Evolutionary conservation across 2,329 filamentous ascomycete species (phyloP).

Genomic region (Aspergillus jensenii): DNA sequence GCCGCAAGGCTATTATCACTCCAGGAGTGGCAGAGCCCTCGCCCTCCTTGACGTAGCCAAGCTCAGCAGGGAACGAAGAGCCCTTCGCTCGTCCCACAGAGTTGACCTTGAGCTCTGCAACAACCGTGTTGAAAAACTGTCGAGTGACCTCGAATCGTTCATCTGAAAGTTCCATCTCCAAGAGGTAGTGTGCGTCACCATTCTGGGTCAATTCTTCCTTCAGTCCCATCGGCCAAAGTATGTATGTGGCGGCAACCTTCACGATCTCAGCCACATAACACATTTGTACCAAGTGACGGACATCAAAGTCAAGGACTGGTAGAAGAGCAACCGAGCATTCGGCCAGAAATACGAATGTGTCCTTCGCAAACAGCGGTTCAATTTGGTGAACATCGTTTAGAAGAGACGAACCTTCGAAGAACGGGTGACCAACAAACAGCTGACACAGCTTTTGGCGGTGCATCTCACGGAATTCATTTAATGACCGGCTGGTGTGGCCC

Average conservation of each 20-base stretch:
- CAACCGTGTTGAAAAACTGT: constrained; percentile 40
- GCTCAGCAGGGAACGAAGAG: constrained; percentile 36
- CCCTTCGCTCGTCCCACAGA: constrained; percentile 35
- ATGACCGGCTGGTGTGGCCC: constrained; percentile 56
- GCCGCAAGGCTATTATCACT: constrained; percentile 34
- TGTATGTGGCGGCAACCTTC: constrained; percentile 67
- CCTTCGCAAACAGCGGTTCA: constrained; percentile 39
- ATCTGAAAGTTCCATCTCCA: constrained; percentile 28
- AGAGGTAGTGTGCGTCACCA: constrained; percentile 26
- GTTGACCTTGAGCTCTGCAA: constrained; percentile 37
- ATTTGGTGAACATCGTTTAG: constrained; percentile 39
- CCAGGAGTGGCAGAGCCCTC: constrained; percentile 34
- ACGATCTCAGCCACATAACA: constrained; percentile 91
- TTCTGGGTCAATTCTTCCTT: constrained; percentile 34
- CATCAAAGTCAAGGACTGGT: constrained; percentile 67
- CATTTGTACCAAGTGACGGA: constrained; percentile 75
- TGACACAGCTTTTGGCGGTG: constrained; percentile 72
- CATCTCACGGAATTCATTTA: constrained; percentile 66
- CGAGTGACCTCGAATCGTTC: constrained; percentile 30
- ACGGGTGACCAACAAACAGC: constrained; percentile 65
- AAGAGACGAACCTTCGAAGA: constrained; percentile 32
- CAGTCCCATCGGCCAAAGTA: constrained; percentile 38
- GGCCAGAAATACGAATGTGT: constrained; percentile 64
- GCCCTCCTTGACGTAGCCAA: constrained; percentile 39
- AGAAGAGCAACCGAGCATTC: constrained; percentile 72